A percentile compares a stretch with the other conserved stretches of the same genome.
These are phyloP conservation scores for Phaeoacremonium minimum DNA, from an alignment of 2,329 filamentous ascomycete species.

Conservation along the genomic window DNA sequence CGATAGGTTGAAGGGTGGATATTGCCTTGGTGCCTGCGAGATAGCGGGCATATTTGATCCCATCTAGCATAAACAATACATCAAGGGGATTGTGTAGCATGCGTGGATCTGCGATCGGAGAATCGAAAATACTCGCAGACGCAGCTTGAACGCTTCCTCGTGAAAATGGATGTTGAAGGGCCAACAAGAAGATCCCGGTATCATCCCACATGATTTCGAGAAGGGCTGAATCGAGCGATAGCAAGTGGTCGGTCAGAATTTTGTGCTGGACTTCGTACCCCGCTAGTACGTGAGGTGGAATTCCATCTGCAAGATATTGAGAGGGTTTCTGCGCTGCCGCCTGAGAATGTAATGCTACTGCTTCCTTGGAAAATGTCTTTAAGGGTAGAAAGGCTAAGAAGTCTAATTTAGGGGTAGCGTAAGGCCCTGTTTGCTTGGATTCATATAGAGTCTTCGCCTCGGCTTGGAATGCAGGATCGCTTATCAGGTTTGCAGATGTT, in stretches of 20 bases:
- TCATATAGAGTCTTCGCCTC: constrained; percentile 16
- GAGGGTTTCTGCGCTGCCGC: constrained; percentile 17
- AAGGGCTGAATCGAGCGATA: constrained; percentile 16
- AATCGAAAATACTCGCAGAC: constrained; percentile 32
- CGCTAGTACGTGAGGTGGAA: constrained; percentile 13
- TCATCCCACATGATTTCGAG: constrained; percentile 15
- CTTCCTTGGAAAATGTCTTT: background rate
- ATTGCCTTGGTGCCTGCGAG: constrained; percentile 20
- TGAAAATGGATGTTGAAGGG: constrained; percentile 35
- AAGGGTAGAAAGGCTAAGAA: constrained; percentile 8
- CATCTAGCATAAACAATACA: constrained; percentile 36
- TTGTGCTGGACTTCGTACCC: constrained; percentile 20
- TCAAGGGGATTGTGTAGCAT: constrained; percentile 44
- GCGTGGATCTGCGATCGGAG: constrained; percentile 37
- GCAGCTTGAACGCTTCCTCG: constrained; percentile 47
- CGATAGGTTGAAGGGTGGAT: constrained; percentile 25
- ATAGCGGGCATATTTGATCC: constrained; percentile 30
- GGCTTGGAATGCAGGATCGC: constrained; percentile 19
- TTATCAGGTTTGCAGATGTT: constrained; percentile 12
- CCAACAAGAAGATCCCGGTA: constrained; percentile 10
- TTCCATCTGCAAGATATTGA: constrained; percentile 10
- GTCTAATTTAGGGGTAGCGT: constrained; percentile 21
- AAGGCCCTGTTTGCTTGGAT: constrained; percentile 20
- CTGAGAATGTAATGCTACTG: background rate
- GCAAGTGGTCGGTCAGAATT: constrained; percentile 13